phyloP scores from a whole-genome alignment of 345 rosid species.

The Durio zibethinus region DNA sequence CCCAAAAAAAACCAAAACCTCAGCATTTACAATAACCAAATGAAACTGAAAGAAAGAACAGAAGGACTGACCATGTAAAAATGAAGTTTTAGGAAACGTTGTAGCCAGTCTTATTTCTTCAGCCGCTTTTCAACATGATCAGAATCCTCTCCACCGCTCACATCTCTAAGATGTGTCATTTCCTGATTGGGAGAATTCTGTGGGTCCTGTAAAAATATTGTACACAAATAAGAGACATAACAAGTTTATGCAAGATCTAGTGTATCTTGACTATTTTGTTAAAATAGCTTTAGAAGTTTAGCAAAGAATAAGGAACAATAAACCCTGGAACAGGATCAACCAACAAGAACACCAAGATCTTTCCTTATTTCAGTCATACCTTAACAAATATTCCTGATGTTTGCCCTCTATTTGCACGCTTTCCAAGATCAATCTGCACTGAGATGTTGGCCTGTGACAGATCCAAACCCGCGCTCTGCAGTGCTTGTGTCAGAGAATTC shows the following conservation, averaged over 20 bases:
- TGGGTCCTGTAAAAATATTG: slow-evolving; percentile 31
- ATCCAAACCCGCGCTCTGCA: slow-evolving; percentile 76
- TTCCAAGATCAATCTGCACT: slow-evolving; percentile 84
- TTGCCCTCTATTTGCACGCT: slow-evolving; percentile 52
- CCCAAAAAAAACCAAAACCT: slow-evolving; percentile 17
- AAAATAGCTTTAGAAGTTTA: neutral
- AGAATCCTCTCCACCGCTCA: slow-evolving; percentile 44
- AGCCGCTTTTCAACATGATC: slow-evolving; percentile 67
- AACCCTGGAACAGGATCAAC: neutral
- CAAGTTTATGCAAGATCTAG: neutral
- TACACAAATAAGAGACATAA: neutral
- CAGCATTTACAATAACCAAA: slow-evolving; percentile 26
- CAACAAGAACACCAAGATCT: neutral
- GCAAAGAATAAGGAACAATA: neutral
- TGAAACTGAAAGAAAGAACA: slow-evolving; percentile 16
- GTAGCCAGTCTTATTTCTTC: slow-evolving; percentile 33
- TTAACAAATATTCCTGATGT: slow-evolving; percentile 36
- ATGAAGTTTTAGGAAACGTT: slow-evolving; percentile 6
- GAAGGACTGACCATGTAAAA: slow-evolving; percentile 7
- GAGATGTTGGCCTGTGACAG: slow-evolving; percentile 86
- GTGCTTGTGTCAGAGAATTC: slow-evolving; percentile 75
- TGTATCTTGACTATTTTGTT: neutral
- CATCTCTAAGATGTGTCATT: slow-evolving; percentile 40
- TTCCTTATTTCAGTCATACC: slow-evolving; percentile 35
- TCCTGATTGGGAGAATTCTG: slow-evolving; percentile 39